These are phyloP conservation scores for Cyclotella atomus DNA, from an alignment of 108 stramenopile species.

Conservation along the genomic window DNA sequence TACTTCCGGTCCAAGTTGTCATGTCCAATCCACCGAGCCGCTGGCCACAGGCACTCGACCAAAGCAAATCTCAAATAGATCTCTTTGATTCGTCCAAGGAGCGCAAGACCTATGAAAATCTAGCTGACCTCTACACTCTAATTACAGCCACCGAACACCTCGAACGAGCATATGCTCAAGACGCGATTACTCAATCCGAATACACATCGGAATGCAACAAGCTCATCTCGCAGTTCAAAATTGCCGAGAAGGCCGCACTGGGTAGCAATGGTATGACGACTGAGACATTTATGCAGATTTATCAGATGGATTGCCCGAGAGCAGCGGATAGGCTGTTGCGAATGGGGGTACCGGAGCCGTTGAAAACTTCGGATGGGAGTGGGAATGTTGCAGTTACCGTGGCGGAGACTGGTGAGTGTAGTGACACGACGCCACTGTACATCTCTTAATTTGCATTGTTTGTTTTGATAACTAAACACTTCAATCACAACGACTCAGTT, in stretches of 20 bases:
- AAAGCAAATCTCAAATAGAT: constrained; percentile 50
- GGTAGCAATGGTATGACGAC: constrained; percentile 44
- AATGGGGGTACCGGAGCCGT: constrained; percentile 93
- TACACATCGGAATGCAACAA: constrained; percentile 93
- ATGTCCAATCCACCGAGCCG: not conserved
- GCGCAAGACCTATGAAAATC: constrained; percentile 80
- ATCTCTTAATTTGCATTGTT: not conserved
- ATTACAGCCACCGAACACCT: constrained; percentile 96
- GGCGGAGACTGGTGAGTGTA: constrained; percentile 54
- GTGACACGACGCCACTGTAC: not conserved
- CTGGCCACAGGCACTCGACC: constrained; percentile 38
- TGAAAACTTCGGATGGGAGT: constrained; percentile 64
- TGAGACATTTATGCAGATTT: constrained; percentile 83
- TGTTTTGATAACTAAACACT: not conserved
- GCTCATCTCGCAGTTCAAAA: constrained; percentile 94
- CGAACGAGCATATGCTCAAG: constrained; percentile 94
- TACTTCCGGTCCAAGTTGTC: too few relatives aligned
- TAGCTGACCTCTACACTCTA: constrained; percentile 94
- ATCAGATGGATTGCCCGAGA: constrained; percentile 96
- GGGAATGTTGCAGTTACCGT: constrained; percentile 81
- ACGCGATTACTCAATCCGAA: constrained; percentile 82
- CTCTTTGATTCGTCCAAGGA: constrained; percentile 73
- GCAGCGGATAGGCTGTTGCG: constrained; percentile 89
- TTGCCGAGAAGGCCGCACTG: constrained; percentile 84
- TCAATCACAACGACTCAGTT: constrained; percentile 61